Conservation (phyloP, 768 basidiomycete genomes). For the Naganishia randhawae region DNA sequence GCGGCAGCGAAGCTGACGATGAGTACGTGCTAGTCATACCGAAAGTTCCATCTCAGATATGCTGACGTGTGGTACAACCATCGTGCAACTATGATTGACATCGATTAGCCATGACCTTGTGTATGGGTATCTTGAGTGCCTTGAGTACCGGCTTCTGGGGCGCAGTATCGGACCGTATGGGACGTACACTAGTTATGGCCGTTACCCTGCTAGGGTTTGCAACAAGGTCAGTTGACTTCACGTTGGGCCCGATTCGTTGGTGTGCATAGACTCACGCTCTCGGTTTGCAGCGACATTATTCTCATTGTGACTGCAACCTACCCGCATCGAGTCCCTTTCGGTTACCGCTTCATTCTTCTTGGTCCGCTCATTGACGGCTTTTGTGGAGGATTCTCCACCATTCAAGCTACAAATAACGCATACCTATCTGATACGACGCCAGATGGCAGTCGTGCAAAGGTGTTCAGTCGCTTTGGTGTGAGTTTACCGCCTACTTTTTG, state of each 20-base stretch:
- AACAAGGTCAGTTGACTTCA: conserved; percentile 61
- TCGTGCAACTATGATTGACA: neutral
- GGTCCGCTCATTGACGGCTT: conserved; percentile 77
- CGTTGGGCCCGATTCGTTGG: neutral
- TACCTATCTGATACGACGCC: conserved; percentile 50
- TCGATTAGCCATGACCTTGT: conserved; percentile 64
- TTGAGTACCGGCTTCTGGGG: conserved; percentile 86
- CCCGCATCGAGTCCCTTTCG: conserved; percentile 58
- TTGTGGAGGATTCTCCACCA: conserved; percentile 71
- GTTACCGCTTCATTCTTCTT: conserved; percentile 67
- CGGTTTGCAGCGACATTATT: conserved; percentile 62
- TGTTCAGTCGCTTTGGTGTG: conserved; percentile 33
- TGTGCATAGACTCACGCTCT: neutral
- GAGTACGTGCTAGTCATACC: conserved; percentile 36
- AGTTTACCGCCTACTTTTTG: neutral
- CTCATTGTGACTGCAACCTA: conserved; percentile 75
- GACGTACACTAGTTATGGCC: conserved; percentile 70
- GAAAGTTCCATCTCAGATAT: neutral
- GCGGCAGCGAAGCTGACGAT: conserved; percentile 46
- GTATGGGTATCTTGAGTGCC: conserved; percentile 73
- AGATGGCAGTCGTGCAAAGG: conserved; percentile 41
- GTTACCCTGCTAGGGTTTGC: conserved; percentile 66
- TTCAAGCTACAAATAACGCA: conserved; percentile 62
- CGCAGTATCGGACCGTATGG: conserved; percentile 68
- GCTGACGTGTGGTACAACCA: neutral